These are phyloP conservation scores for Skeletonema menzelii DNA, from an alignment of 108 stramenopile species.

Conservation along the genomic window DNA sequence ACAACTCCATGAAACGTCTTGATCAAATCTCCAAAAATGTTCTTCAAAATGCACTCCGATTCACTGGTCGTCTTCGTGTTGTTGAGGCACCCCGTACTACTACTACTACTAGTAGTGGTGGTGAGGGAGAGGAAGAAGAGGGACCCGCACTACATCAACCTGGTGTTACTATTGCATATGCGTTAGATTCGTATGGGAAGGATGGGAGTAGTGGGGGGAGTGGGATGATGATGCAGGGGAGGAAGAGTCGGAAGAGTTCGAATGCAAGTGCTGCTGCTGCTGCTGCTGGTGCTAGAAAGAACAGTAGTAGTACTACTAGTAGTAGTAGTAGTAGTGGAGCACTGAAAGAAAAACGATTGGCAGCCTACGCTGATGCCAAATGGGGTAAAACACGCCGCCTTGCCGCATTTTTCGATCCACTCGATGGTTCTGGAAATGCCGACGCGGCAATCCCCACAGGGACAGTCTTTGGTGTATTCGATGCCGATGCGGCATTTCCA, in stretches of 20 bases:
- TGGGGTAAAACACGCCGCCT: constrained; percentile 43
- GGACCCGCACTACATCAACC: constrained; percentile 76
- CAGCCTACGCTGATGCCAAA: constrained; percentile 9
- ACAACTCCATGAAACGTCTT: constrained; percentile 94
- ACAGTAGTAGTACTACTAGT: not conserved
- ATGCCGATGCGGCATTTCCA: constrained; percentile 52
- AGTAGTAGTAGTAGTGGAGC: not conserved
- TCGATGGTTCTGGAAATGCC: constrained; percentile 98
- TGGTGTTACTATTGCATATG: constrained; percentile 87
- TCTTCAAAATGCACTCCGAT: constrained; percentile 92
- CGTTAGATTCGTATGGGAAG: constrained; percentile 54
- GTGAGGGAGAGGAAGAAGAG: constrained; percentile 49
- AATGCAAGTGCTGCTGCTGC: no score
- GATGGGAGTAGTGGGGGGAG: constrained; percentile 9
- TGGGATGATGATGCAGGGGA: not conserved
- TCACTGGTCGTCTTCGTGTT: constrained; percentile 78
- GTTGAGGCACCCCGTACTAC: constrained; percentile 64
- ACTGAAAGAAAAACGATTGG: constrained; percentile 1
- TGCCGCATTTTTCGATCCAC: constrained; percentile 93
- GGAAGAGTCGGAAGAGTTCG: not conserved
- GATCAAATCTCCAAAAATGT: constrained; percentile 95
- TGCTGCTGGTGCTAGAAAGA: not conserved
- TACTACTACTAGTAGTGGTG: no score
- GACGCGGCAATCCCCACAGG: constrained; percentile 98
- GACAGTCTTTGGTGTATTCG: constrained; percentile 97